phyloP scores from a whole-genome alignment of 179 eudicot genomes.

The Pouteria campechiana region DNA sequence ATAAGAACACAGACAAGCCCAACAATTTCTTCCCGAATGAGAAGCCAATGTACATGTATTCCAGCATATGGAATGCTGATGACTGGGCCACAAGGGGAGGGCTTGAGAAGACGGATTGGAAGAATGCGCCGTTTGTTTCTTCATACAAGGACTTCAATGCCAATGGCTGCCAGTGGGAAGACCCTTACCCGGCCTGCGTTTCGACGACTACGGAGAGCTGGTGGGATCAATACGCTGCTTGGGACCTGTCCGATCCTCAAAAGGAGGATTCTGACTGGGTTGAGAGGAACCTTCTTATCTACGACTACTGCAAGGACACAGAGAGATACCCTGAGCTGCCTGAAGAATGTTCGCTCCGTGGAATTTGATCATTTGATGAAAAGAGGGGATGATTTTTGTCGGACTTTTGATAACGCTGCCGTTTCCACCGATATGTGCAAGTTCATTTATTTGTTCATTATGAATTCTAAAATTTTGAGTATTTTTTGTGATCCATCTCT shows the following conservation, averaged over 20 bases:
- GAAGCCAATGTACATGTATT: constrained; percentile 96
- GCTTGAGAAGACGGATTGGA: constrained; percentile 82
- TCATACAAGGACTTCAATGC: constrained; percentile 75
- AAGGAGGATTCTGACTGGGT: constrained; percentile 80
- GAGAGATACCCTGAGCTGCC: constrained; percentile 44
- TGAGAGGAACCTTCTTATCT: constrained; percentile 55
- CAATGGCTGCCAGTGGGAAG: constrained; percentile 91
- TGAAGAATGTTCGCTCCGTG: constrained; percentile 76
- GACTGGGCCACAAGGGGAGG: constrained; percentile 96
- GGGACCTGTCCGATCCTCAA: constrained; percentile 69
- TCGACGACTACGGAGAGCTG: constrained; percentile 73
- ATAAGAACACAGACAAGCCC: constrained; percentile 61
- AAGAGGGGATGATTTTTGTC: too few relatives aligned
- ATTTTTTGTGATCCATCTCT: too few relatives aligned
- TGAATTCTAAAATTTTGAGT: too few relatives aligned
- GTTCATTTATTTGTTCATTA: too few relatives aligned
- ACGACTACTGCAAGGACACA: constrained; percentile 69
- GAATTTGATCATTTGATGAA: too few relatives aligned
- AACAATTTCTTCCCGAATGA: constrained; percentile 80
- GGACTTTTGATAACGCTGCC: too few relatives aligned
- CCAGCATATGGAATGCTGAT: constrained; percentile 95
- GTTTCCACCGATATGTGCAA: too few relatives aligned
- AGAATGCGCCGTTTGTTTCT: constrained; percentile 79
- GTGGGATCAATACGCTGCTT: constrained; percentile 89
- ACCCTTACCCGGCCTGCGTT: constrained; percentile 78